These are phyloP conservation scores for Nemania sp. DNA, from an alignment of 2,329 filamentous ascomycete genomes.

Conservation along the genomic window DNA sequence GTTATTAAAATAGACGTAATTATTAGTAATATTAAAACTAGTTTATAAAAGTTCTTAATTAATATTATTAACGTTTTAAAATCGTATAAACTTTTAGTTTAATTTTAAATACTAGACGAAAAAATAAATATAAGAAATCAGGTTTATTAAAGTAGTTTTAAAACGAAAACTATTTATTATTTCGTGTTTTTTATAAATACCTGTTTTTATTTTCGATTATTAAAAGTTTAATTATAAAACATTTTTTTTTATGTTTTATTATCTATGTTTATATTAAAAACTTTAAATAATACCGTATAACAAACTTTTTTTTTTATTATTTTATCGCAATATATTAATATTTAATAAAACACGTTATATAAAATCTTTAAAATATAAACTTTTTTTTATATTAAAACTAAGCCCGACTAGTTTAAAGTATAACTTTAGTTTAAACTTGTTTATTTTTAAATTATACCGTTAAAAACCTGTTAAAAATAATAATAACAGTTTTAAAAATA, in stretches of 20 bases:
- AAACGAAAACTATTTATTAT: neutral
- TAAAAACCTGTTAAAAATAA: neutral
- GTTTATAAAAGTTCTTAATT: neutral
- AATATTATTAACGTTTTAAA: constrained; percentile 6
- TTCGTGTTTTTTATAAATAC: neutral
- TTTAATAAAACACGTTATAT: neutral
- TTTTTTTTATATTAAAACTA: neutral
- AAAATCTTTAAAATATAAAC: neutral
- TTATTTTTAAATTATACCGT: neutral
- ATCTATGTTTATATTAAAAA: neutral
- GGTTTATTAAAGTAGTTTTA: no score
- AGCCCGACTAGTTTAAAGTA: neutral
- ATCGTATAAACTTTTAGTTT: neutral
- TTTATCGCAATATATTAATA: neutral
- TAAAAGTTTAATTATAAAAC: neutral
- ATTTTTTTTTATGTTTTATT: neutral
- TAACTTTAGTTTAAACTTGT: neutral
- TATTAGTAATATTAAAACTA: neutral
- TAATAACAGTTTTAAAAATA: neutral
- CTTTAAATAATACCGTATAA: neutral
- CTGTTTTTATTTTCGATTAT: neutral
- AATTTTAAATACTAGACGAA: neutral
- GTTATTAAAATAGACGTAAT: neutral
- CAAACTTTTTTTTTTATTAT: neutral
- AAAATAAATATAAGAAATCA: neutral